Conservation (phyloP, 768 basidiomycete species). For the Leccinum longicurvipes region DNA sequence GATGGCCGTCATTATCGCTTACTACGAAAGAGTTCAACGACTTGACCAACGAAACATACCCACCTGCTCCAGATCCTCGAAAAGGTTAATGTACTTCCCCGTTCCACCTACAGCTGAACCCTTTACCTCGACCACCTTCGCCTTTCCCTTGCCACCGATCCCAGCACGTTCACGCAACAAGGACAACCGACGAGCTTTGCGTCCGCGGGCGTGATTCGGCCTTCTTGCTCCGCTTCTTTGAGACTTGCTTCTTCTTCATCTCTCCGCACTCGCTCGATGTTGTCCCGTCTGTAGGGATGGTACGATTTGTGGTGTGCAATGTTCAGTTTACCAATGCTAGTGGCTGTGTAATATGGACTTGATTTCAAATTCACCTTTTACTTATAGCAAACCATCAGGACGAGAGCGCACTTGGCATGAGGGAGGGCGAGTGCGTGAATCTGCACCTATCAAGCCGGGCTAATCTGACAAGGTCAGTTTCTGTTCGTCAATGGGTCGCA, state of each 20-base stretch:
- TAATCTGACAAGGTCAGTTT: conserved; percentile 67
- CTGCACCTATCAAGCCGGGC: conserved; percentile 90
- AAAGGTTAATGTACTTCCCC: conserved; percentile 77
- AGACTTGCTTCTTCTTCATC: conserved; percentile 79
- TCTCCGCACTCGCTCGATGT: conserved; percentile 70
- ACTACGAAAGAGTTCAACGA: conserved; percentile 29
- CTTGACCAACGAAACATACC: conserved; percentile 3
- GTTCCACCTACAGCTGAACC: conserved; percentile 21
- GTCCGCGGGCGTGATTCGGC: conserved; percentile 71
- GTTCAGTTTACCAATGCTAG: conserved; percentile 77
- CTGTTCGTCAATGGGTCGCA: too few relatives aligned
- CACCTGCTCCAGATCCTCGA: conserved; percentile 78
- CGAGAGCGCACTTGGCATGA: too few relatives aligned
- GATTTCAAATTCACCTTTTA: too few relatives aligned
- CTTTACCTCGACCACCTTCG: conserved; percentile 33
- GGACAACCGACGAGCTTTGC: conserved; percentile 77
- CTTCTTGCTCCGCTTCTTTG: conserved; percentile 69
- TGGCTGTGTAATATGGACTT: too few relatives aligned
- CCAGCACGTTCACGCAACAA: conserved; percentile 63
- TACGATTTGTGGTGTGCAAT: conserved; percentile 92
- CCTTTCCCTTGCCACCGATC: conserved; percentile 33
- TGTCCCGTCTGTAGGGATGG: conserved; percentile 81
- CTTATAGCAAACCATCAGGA: too few relatives aligned
- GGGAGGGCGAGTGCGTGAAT: too few relatives aligned
- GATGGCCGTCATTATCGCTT: conserved; percentile 43